A percentile compares a stretch with the other conserved stretches of the same genome.
Conservation (phyloP, 2,329 filamentous ascomycete genomes). For the Fusarium tanahbumbuense region DNA sequence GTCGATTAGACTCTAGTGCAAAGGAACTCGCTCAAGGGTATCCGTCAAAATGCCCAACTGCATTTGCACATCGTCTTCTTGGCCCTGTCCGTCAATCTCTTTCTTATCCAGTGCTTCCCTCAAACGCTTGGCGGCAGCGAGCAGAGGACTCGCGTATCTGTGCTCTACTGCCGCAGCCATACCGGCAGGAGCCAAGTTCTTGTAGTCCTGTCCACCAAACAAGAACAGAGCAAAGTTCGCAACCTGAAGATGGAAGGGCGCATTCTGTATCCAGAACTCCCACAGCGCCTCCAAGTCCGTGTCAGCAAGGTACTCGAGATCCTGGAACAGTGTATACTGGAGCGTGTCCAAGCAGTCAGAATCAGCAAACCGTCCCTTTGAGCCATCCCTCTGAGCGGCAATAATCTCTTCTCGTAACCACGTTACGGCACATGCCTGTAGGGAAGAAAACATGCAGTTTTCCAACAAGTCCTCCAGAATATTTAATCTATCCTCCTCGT, state of each 20-base stretch:
- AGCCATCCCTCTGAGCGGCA: constrained; percentile 52
- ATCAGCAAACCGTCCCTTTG: constrained; percentile 59
- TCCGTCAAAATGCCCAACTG: constrained; percentile 58
- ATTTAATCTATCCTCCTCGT: constrained; percentile 67
- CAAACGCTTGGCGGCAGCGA: constrained; percentile 56
- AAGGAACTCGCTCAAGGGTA: constrained; percentile 55
- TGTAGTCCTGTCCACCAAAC: constrained; percentile 58
- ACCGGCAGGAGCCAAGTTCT: constrained; percentile 63
- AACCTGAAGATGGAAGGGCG: constrained; percentile 67
- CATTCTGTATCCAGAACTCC: constrained; percentile 65
- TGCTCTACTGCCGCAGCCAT: constrained; percentile 69
- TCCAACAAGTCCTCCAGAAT: constrained; percentile 74
- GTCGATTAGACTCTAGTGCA: constrained; percentile 48
- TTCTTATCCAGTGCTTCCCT: constrained; percentile 49
- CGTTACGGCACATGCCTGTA: constrained; percentile 71
- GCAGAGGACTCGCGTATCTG: constrained; percentile 67
- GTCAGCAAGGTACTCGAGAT: constrained; percentile 61
- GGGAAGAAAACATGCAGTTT: constrained; percentile 71
- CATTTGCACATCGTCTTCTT: constrained; percentile 49
- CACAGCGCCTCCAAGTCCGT: constrained; percentile 57
- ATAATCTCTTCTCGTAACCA: constrained; percentile 74
- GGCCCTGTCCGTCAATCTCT: constrained; percentile 48
- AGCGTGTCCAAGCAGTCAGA: constrained; percentile 68
- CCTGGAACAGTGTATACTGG: constrained; percentile 72
- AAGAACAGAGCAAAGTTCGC: constrained; percentile 71